phyloP scores from a whole-genome alignment of 805 yeast genomes.

The Scheffersomyces coipomensis region DNA sequence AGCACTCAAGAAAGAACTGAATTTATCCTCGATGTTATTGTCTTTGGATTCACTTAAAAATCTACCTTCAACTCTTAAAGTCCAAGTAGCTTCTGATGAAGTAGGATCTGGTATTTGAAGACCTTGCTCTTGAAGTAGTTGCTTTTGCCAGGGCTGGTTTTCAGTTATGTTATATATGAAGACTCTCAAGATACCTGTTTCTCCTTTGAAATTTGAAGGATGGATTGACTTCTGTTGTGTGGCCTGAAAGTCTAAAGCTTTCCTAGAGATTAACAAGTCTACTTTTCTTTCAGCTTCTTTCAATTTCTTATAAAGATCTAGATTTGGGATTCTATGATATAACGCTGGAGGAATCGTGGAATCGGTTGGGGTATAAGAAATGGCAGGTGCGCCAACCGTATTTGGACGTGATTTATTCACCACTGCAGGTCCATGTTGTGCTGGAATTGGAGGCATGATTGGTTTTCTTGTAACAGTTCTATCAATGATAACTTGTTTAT shows the following conservation, averaged over 20 bases:
- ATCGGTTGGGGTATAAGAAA: conserved; percentile 44
- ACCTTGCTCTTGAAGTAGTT: conserved; percentile 22
- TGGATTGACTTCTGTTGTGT: conserved; percentile 39
- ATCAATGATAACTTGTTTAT: too few relatives aligned
- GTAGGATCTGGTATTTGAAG: conserved; percentile 14
- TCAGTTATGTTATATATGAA: conserved; percentile 79
- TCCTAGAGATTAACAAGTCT: conserved; percentile 79
- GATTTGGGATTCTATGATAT: conserved; percentile 57
- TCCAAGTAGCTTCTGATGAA: conserved; percentile 61
- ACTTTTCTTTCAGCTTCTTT: conserved; percentile 78
- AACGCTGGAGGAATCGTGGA: conserved; percentile 35
- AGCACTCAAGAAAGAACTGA: conserved; percentile 79
- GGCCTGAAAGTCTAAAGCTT: conserved; percentile 83
- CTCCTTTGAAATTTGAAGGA: conserved; percentile 34
- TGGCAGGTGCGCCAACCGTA: conserved; percentile 34
- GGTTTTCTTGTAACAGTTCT: too few relatives aligned
- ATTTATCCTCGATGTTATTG: conserved; percentile 34
- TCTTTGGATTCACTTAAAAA: conserved; percentile 47
- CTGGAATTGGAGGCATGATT: conserved; percentile 4
- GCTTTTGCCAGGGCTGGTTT: conserved; percentile 81
- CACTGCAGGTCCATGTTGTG: conserved; percentile 14
- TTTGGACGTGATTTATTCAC: conserved; percentile 28
- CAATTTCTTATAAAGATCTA: conserved; percentile 67
- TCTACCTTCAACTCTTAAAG: conserved; percentile 85
- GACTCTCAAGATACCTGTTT: conserved; percentile 67